Conservation (phyloP, 2,329 filamentous ascomycete genomes). For the Penicillium freii region DNA sequence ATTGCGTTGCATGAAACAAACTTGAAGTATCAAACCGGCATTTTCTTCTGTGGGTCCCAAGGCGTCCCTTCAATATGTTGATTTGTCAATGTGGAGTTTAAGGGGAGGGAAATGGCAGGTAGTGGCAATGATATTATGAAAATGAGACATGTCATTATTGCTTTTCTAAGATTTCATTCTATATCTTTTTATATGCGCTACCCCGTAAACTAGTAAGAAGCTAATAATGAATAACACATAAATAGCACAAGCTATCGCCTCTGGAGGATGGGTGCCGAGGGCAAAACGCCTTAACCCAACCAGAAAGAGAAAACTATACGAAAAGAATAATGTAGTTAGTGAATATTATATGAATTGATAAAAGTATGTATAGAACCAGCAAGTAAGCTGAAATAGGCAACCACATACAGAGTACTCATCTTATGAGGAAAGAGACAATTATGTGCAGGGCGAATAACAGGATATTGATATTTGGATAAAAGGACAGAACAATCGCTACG, state of each 20-base stretch:
- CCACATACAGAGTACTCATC: not conserved
- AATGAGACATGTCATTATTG: slow-evolving; percentile 12
- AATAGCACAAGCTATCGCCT: not conserved
- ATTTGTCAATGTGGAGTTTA: slow-evolving; percentile 8
- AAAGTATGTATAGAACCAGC: not conserved
- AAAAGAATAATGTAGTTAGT: not conserved
- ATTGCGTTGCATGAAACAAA: not conserved
- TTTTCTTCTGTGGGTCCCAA: slow-evolving; percentile 2
- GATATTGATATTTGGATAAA: not conserved
- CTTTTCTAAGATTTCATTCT: not conserved
- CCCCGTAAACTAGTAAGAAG: not conserved
- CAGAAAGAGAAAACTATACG: not conserved
- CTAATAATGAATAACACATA: not conserved
- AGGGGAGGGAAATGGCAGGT: slow-evolving; percentile 4
- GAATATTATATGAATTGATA: not conserved
- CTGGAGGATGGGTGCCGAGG: not conserved
- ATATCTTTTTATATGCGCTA: not conserved
- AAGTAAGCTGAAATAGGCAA: not conserved
- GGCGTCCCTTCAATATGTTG: slow-evolving; percentile 2
- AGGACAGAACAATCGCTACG: not conserved
- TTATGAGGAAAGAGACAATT: not conserved
- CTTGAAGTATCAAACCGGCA: not conserved
- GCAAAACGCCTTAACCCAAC: not conserved
- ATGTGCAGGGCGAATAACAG: not conserved
- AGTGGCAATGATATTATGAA: slow-evolving; percentile 13